Conservation (phyloP, 176 grass and related monocot genomes). For the Poa annua region DNA sequence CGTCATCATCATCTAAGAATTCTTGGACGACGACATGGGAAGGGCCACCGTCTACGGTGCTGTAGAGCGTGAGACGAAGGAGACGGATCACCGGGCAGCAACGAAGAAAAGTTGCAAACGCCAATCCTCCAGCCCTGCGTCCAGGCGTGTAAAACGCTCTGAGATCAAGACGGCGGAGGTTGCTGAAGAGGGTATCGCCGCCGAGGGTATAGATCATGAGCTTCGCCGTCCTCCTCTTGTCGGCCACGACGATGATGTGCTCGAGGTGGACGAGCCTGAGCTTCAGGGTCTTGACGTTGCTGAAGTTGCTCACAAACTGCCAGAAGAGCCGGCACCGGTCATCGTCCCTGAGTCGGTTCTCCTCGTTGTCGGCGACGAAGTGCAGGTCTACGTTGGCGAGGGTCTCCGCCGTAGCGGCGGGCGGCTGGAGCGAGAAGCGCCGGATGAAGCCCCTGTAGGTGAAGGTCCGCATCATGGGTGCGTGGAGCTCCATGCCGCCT, state of each 20-base stretch:
- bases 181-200: neutral
- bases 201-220: neutral
- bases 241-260: neutral
- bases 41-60: neutral
- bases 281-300: neutral
- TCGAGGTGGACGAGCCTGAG: neutral
- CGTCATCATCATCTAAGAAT: neutral
- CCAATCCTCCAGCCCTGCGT: neutral
- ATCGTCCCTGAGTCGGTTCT: neutral
- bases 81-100: neutral
- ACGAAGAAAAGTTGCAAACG: neutral
- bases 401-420: neutral
- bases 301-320: neutral
- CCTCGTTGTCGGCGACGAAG: neutral
- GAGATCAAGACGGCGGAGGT: neutral
- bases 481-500: no score
- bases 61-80: neutral
- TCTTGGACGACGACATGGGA: neutral
- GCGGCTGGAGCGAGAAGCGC: neutral
- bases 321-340: neutral
- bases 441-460: neutral
- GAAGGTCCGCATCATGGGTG: neutral
- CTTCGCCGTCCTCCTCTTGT: neutral
- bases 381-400: neutral
- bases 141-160: neutral